Evolutionary conservation across 495 filamentous ascomycete species (phyloP).

Genomic region (Trichoderma parareesei): DNA sequence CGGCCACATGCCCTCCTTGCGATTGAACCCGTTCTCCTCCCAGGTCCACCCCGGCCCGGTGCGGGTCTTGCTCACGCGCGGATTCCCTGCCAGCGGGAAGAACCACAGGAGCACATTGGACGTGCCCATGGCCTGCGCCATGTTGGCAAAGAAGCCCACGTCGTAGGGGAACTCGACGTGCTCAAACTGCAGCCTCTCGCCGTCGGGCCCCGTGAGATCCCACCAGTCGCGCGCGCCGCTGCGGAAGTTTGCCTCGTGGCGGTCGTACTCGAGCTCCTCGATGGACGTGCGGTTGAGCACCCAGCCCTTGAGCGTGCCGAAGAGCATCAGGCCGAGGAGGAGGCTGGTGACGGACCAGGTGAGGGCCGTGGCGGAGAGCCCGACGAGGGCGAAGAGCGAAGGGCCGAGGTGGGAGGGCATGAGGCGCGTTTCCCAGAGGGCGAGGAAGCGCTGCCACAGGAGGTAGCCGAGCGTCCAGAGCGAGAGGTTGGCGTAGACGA

Average conservation of each 20-base stretch:
- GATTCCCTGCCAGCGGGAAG: slow-evolving; percentile 36
- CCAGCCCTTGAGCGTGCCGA: slow-evolving; percentile 35
- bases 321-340: slow-evolving; percentile 56
- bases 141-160: slow-evolving; percentile 75
- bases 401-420: slow-evolving; percentile 82
- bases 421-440: slow-evolving; percentile 58
- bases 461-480: slow-evolving; percentile 55
- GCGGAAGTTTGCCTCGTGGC: slow-evolving; percentile 70
- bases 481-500: slow-evolving; percentile 64
- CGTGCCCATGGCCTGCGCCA: slow-evolving; percentile 66
- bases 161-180: slow-evolving; percentile 88
- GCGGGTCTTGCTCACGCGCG: slow-evolving; percentile 20
- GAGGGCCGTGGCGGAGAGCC: slow-evolving; percentile 57
- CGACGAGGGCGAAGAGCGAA: slow-evolving; percentile 47
- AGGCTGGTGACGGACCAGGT: slow-evolving; percentile 56
- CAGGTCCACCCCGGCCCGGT: slow-evolving; percentile 52
- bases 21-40: slow-evolving; percentile 83
- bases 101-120: slow-evolving; percentile 40
- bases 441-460: slow-evolving; percentile 48
- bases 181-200: slow-evolving; percentile 37
- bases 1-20: slow-evolving; percentile 61
- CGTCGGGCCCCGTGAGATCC: slow-evolving; percentile 11
- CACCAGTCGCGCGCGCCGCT: slow-evolving; percentile 39
- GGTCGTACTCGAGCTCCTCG: slow-evolving; percentile 86
- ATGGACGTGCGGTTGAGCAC: slow-evolving; percentile 63